Evolutionary conservation across 2,329 filamentous ascomycete species (phyloP).

Genomic region (Gaeumannomyces tritici): DNA sequence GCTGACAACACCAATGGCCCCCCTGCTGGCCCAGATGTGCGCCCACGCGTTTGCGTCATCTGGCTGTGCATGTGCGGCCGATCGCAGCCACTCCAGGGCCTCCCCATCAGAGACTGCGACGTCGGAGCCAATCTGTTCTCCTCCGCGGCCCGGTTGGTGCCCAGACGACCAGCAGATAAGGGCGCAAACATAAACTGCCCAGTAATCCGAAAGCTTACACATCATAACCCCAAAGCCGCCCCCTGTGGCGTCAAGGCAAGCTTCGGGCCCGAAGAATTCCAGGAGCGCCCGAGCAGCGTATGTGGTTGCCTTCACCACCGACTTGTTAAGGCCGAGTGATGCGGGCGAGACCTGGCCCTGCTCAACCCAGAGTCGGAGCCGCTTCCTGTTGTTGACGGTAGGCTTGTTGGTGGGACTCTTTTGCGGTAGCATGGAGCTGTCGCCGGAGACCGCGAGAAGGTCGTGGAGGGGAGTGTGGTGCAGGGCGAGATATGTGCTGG

Average conservation of each 20-base stretch:
- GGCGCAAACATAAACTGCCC: slow-evolving; percentile 46
- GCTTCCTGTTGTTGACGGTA: slow-evolving; percentile 36
- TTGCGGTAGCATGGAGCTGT: slow-evolving; percentile 32
- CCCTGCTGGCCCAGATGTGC: slow-evolving; percentile 25
- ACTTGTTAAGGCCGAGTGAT: slow-evolving; percentile 22
- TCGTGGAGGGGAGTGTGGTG: slow-evolving; percentile 49
- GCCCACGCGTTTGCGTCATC: slow-evolving; percentile 20
- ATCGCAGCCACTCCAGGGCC: slow-evolving; percentile 26
- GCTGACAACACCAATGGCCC: slow-evolving; percentile 35
- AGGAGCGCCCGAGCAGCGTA: slow-evolving; percentile 44
- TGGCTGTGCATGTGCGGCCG: slow-evolving; percentile 28
- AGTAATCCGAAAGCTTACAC: slow-evolving; percentile 38
- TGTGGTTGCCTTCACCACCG: slow-evolving; percentile 32
- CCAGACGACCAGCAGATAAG: slow-evolving; percentile 52
- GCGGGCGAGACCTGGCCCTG: background rate
- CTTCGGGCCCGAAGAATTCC: slow-evolving; percentile 25
- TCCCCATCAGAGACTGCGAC: slow-evolving; percentile 13
- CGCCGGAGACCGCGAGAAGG: slow-evolving; percentile 47
- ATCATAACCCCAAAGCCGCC: slow-evolving; percentile 12
- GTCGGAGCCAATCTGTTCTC: slow-evolving; percentile 7
- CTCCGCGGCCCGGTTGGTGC: slow-evolving; percentile 17
- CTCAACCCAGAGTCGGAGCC: slow-evolving; percentile 32
- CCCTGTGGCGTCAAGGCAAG: background rate
- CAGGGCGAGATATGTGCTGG: slow-evolving; percentile 46
- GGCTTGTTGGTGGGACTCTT: slow-evolving; percentile 35